Evolutionary conservation across 2,329 filamentous ascomycete species (phyloP), one percentile per base, ranked within the genome.

Genomic region (Trichoderma hamatum): DNA sequence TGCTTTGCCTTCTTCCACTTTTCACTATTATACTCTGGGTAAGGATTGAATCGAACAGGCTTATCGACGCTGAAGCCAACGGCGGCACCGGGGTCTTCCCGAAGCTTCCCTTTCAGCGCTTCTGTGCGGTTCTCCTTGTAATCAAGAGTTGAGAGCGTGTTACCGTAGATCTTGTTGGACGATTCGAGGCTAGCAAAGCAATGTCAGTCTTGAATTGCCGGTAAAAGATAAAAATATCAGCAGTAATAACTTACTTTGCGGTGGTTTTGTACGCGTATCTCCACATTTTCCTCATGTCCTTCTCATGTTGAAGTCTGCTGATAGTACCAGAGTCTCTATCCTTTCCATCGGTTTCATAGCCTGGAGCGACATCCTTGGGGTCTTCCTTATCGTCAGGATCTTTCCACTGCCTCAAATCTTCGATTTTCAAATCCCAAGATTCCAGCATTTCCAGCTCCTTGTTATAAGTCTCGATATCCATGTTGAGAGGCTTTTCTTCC

Each of bases 11-110:
- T 79, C 73, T 82, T 85, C 89, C 90, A 94, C 16, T 82, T 78
- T 3, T 82, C 80, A 62, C 84, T 85, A 74, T 92, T 90, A 80
- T 93, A 92, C 19, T 86, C 81, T 0, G 91, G 91, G 72, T 93
- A 94, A 0, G 92, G 92, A 69, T 89, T 84, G 78, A 92, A 93
- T 24, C 85, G 82, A 67, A 86, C 82, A 0, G 88, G 85, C 61
- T 82, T 79, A 54, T 84, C 80, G 14, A 79, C 75, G 65, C 75
- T 83, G 73, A 84, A 86, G 43, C 78, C 78, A 32, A 77, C 71
- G 59, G 76, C 74, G 10, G 76, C 74, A n/a, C 78, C 75, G 63
- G 80, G 73, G 39, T 80, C 78, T 58, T 74, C 76, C 60, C 69
- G 72, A 21, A 83, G 75, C 68, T 74, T 75, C 43, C 71, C 72